Evolutionary conservation across 1,284 basidiomycete genomes (phyloP), one percentile per base, ranked within the genome.

Genomic region (Trichosporon sp.): DNA sequence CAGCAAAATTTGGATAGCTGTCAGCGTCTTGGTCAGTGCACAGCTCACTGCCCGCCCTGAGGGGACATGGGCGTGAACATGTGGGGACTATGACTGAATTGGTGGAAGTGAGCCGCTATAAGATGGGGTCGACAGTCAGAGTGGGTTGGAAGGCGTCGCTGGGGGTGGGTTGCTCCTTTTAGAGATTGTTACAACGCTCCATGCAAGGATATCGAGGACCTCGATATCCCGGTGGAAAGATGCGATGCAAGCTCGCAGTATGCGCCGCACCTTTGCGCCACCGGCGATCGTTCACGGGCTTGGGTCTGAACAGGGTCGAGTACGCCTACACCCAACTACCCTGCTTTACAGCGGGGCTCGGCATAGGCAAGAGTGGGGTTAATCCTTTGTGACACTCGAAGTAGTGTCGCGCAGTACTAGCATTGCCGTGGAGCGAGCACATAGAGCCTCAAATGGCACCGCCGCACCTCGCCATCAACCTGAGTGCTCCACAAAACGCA

Each of bases 371-470:
- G 49, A 27, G 49, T 54, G 49, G 46, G 49, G 49, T 21, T 29
- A 3, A 6, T 16, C 25, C n/a, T 19, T 29, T 10, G 25, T 6
- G 25, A 27, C 13, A 11, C 25, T 27, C 23, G 46, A 52, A 37
- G 5, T 11, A 11, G 13, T 3, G 16, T 54, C 49, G 25, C 49
- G 49, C 49, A 27, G 25, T 27, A 29, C 11, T 13, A 27, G 25
- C 49, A 29, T 10, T 13, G 29, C 25, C 19, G 25, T 54, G 49
- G 49, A 54, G 49, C 49, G 16, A 19, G 32, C 40, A n/a, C n/a
- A n/a, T 54, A 54, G 49, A 54, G 49, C 31, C 49, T 54, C 27
- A 54, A 54, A 54, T n/a, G n/a, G n/a, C n/a, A n/a, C n/a, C n/a
- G n/a, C n/a, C 49, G 49, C 49, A 16, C 25, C 49, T 54, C 49